Evolutionary conservation across 805 yeast species (phyloP).

Genomic region (Tetrapisispora arboricola): DNA sequence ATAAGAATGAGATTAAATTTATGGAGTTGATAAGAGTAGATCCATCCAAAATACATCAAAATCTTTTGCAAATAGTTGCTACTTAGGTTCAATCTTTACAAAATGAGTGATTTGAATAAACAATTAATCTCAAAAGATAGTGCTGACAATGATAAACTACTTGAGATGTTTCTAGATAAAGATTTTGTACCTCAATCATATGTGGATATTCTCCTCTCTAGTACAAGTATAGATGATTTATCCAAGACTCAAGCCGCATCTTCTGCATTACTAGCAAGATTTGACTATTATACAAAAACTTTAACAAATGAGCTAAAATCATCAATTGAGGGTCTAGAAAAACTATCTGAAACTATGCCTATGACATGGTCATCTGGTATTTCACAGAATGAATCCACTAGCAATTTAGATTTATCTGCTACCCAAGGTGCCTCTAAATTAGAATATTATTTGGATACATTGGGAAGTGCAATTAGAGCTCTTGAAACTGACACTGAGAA

Average conservation of each 20-base stretch:
- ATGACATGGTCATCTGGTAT: constrained; percentile 24
- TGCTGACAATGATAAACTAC: constrained; percentile 31
- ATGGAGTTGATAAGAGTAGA: no score
- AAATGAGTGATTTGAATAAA: not conserved
- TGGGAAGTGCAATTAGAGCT: constrained; percentile 48
- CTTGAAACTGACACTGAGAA: constrained; percentile 38
- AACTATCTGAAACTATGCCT: constrained; percentile 42
- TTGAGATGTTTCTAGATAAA: constrained; percentile 59
- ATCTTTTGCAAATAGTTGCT: no score
- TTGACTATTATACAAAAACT: constrained; percentile 55
- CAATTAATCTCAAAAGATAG: not conserved
- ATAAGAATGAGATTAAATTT: no score
- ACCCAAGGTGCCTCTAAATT: constrained; percentile 41
- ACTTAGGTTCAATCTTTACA: no score
- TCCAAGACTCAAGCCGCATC: constrained; percentile 39
- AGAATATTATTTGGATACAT: constrained; percentile 54
- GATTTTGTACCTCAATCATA: constrained; percentile 56
- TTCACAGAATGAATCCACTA: constrained; percentile 7
- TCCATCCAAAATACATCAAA: no score
- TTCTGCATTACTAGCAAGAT: constrained; percentile 42
- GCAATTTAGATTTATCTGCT: constrained; percentile 10
- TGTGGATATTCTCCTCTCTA: constrained; percentile 49
- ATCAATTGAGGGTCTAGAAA: constrained; percentile 39
- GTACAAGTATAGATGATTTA: constrained; percentile 27
- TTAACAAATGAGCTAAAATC: constrained; percentile 43